Evolutionary conservation across 2,329 filamentous ascomycete genomes (phyloP), one percentile per base, ranked within the genome.

Genomic region (Corynespora cassiicola): DNA sequence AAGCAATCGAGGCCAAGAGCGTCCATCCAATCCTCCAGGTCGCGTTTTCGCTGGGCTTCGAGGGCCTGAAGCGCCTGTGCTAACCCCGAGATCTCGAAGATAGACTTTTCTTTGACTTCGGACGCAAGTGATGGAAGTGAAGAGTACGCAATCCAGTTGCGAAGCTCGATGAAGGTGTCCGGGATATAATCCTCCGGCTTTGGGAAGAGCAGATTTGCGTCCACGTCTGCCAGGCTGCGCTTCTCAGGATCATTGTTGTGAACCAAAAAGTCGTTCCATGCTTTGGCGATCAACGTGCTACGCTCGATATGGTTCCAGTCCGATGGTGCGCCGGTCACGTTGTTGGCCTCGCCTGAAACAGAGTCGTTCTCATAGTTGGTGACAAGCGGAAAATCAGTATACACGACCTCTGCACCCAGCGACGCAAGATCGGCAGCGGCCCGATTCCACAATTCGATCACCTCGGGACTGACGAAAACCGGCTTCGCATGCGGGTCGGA

Each of bases 11-110:
- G 61, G 1, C 52, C 52, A 3, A 67, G 44, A 0, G 31, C 27
- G n/a, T 70, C 65, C 61, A 81, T 71, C 74, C 75, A 81, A 23
- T 75, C 69, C 33, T 81, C 77, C 0, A 78, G 53, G n/a, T 75
- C 72, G 9, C 64, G 59, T 43, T 76, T 76, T 3, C 78, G 72
- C 42, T 73, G 70, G 1, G 58, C 63, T 58, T 81, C 78, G 0
- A 81, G 66, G 0, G 70, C 69, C 14, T 64, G 53, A 0, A 81
- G 48, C 0, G 74, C 76, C 15, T 66, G 47, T 6, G 55, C 51
- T n/a, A 80, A 58, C 1, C 72, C 70, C 0, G 70, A 58, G 1
- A 75, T 63, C 0, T 74, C 64, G 36, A 67, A 73, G 6, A 78
- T 70, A 1, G 66, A 57, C 16, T 52, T 54, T 6, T 56, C 45